Base-by-base conservation (phyloP, 1,284 basidiomycete species). In the Neotropicomus parvogracilis region DNA sequence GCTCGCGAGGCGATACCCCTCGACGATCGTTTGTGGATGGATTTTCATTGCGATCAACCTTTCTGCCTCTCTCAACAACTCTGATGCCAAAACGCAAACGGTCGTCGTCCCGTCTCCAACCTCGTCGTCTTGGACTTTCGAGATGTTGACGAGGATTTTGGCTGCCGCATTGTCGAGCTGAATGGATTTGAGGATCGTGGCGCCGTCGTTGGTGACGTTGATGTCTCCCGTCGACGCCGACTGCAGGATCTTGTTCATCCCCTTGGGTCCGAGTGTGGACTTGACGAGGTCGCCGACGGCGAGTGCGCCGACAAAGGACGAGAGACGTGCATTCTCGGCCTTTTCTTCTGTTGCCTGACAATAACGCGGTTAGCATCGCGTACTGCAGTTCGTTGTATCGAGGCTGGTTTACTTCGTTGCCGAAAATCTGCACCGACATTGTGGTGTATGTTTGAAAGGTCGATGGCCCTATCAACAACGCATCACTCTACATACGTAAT, bases 81-180 rank as follows among this genome's bases (percentile, higher is more conserved):
- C 97, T 11, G 92, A 83, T 1, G 95, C 91, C 10, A 99, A 73
- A 1, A 99, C 95, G 54, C 91, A 94, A 31, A 99, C 95, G 44
- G 80, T 86, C 10, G 95, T 99, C 20, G 95, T 99, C 24, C 97
- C 97, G 71, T 98, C 97, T 14, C 97, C 97, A 39, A 99, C 87
- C 72, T 99, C 97, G 67, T 99, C 97, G 64, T 99, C 97, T 72
- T 99, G 97, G 14, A 98, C 95, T 68, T 99, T 99, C n/a, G 92
- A 95, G 68, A 99, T 99, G 72, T 99, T 98, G 64, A 99, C 97
- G 45, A 99, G 81, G 66, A 99, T 98, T 77, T 99, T 99, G 45
- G 97, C 97, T 0, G 97, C 95, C 3, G 97, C 91, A 66, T 99
- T 99, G 73, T 99, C 97, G 56, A 99, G 84, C 59, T 94, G 89